Evolutionary conservation across 768 basidiomycete species (phyloP).

Genomic region (Cyclocybe aegerita): DNA sequence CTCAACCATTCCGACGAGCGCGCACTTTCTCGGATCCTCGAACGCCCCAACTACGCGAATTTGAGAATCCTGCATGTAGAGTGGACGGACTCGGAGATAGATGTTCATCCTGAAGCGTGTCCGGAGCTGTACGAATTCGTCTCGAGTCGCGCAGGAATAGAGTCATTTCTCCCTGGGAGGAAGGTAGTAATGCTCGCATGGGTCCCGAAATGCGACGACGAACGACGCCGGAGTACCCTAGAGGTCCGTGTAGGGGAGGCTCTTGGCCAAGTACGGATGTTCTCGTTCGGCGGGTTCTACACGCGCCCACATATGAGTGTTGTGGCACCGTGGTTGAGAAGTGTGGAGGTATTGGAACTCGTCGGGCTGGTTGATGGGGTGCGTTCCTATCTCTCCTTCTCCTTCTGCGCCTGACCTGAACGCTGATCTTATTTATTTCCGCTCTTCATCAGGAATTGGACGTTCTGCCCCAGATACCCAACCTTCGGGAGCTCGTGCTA

Average conservation of each 20-base stretch:
- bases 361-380: constrained; percentile 7
- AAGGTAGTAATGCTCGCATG: constrained; percentile 6
- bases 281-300: constrained; percentile 17
- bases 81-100: not conserved
- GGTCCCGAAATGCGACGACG: constrained; percentile 14
- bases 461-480: constrained; percentile 4
- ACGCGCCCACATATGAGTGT: constrained; percentile 8
- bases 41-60: constrained; percentile 2
- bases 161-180: constrained; percentile 11
- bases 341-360: constrained; percentile 10
- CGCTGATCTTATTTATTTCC: not conserved
- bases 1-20: constrained; percentile 10
- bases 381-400: not conserved
- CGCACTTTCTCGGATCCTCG: not conserved
- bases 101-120: not conserved
- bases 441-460: constrained; percentile 9
- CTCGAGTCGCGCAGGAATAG: constrained; percentile 10
- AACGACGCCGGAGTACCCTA: not conserved
- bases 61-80: constrained; percentile 9
- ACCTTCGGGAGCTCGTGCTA: constrained; percentile 11
- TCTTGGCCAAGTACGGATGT: constrained; percentile 2
- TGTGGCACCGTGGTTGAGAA: constrained; percentile 1
- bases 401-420: not conserved
- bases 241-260: constrained; percentile 3
- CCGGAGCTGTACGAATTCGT: constrained; percentile 5